These are phyloP conservation scores for Ophiostoma ulmi DNA, from an alignment of 2,329 filamentous ascomycete species.

Conservation along the genomic window DNA sequence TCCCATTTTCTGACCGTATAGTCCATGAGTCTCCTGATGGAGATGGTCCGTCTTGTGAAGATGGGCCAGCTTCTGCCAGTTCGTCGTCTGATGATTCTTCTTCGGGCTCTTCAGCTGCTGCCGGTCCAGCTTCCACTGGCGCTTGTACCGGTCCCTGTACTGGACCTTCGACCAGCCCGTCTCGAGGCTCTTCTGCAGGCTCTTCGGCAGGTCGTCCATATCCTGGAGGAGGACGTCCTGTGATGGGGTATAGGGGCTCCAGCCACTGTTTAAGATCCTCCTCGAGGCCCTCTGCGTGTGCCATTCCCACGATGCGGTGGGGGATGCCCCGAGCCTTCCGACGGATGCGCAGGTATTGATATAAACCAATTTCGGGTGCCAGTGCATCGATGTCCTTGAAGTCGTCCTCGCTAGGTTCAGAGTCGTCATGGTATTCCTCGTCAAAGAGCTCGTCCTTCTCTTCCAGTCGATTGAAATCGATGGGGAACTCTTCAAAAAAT, in stretches of 20 bases:
- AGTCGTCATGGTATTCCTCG: background rate
- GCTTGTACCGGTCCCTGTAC: background rate
- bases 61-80: background rate
- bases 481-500: slow-evolving; percentile 27
- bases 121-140: no score
- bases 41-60: background rate
- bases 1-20: slow-evolving; percentile 16
- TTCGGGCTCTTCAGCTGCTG: background rate
- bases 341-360: slow-evolving; percentile 52
- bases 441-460: background rate
- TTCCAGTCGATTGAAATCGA: background rate
- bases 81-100: background rate
- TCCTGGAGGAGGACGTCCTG: slow-evolving; percentile 23
- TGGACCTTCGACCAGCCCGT: background rate
- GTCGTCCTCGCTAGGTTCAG: background rate
- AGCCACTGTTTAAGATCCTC: slow-evolving; percentile 58
- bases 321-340: slow-evolving; percentile 56
- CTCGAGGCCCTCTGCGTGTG: slow-evolving; percentile 55
- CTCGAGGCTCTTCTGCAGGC: background rate
- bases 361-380: slow-evolving; percentile 28
- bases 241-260: slow-evolving; percentile 44
- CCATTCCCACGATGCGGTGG: slow-evolving; percentile 54
- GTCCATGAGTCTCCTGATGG: background rate
- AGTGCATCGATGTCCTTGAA: background rate
- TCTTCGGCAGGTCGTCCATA: background rate